Evolutionary conservation across 768 basidiomycete species (phyloP), one percentile per base, ranked within the genome.

Genomic region (Leccinum subgranulosum): DNA sequence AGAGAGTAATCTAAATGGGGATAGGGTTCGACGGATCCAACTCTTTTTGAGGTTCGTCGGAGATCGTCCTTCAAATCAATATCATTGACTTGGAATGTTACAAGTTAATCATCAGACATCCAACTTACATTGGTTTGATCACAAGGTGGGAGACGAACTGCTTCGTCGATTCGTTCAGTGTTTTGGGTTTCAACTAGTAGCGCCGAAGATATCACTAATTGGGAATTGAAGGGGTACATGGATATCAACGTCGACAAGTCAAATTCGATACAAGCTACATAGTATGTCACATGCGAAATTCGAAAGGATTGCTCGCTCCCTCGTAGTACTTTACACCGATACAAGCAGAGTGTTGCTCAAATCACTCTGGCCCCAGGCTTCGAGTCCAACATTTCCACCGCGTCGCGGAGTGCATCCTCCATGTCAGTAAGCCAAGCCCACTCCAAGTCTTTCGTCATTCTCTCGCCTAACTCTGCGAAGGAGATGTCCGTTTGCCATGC

Each of bases 361-460:
- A 41, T 17, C n/a, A 19, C 41, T 41, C 41, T 41, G 10, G 41
- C n/a, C n/a, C n/a, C 41, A 11, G 41, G 8, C 28, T 28, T 29
- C 27, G 36, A 29, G 27, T 65, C 52, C 57, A 69, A 29, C 49
- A 63, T 57, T 11, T 17, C 54, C 49, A 53, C 14, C 19, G 70
- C 61, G 19, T 72, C 65, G 17, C 56, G 41, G 34, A 69, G 45
- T 21, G 57, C 54, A 23, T 28, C 66, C 2, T 72, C 69, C 21
- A 68, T 51, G 2, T 65, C 60, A 34, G 53, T 64, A 5, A 68
- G 23, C 69, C 70, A 72, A 33, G 60, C 69, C 86, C 86, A 88
- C 56, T 82, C 80, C 84, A 83, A 86, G 49, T 77, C 80, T 64
- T 75, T 75, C 17, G 75, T 77, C 27, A 87, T 67, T 11, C 67